Evolutionary conservation across 1,284 basidiomycete species (phyloP).

Genomic region (Ustilago bromivora): DNA sequence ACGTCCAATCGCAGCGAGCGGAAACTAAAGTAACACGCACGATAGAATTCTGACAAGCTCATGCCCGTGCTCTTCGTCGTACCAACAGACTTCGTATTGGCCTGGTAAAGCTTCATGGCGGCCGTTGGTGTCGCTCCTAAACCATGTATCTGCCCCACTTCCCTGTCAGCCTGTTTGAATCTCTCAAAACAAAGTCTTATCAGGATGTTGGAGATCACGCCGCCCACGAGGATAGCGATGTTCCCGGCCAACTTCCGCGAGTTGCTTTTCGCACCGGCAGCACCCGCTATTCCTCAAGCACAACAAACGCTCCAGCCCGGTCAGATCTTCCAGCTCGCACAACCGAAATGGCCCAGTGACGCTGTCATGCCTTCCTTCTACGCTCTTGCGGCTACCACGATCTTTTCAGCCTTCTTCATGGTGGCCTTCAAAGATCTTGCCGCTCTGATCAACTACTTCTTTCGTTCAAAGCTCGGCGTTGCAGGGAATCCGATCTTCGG

Average conservation of each 20-base stretch:
- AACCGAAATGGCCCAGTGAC: conserved; percentile 39
- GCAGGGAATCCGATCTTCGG: conserved; percentile 32
- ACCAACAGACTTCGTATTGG: neutral
- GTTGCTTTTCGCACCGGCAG: conserved; percentile 26
- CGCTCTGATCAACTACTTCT: conserved; percentile 37
- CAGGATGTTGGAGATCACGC: conserved; percentile 39
- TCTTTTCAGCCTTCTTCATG: conserved; percentile 33
- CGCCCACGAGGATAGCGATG: conserved; percentile 33
- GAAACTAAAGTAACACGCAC: conserved; percentile 8
- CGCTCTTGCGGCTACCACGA: conserved; percentile 28
- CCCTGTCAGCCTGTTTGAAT: too few relatives aligned
- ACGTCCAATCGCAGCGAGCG: conserved; percentile 15
- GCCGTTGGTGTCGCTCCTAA: too few relatives aligned
- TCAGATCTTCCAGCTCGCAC: conserved; percentile 44
- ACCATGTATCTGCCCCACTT: too few relatives aligned
- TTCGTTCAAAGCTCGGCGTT: conserved; percentile 25
- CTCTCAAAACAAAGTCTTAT: neutral
- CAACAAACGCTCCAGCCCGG: conserved; percentile 34
- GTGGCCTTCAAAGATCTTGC: conserved; percentile 41
- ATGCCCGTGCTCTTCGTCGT: neutral
- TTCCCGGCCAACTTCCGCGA: conserved; percentile 46
- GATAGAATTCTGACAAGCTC: conserved; percentile 13
- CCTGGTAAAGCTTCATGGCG: too few relatives aligned
- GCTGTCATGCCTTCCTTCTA: conserved; percentile 38
- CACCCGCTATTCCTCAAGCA: conserved; percentile 22